phyloP scores from a whole-genome alignment of 257 asterid species.

The Solanum bulbocastanum region DNA sequence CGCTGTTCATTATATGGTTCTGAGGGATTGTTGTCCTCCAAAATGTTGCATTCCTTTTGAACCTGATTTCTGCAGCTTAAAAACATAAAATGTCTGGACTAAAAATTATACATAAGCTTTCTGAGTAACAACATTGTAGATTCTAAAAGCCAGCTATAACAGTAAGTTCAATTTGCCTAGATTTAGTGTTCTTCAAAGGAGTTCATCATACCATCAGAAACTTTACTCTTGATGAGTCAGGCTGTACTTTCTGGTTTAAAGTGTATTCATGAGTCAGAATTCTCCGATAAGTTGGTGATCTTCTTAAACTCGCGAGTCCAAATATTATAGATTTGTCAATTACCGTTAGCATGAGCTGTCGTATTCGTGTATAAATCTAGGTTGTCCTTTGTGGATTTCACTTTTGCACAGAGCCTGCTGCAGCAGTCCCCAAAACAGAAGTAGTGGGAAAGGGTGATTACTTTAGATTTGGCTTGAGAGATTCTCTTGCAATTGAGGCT shows the following conservation, averaged over 20 bases:
- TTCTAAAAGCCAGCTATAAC: not conserved
- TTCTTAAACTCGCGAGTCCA: not conserved
- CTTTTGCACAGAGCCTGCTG: constrained; percentile 61
- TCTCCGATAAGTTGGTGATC: not conserved
- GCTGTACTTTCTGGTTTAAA: not conserved
- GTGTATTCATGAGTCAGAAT: not conserved
- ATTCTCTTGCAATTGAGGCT: constrained; percentile 96
- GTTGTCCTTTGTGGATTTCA: constrained; percentile 1
- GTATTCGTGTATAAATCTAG: not conserved
- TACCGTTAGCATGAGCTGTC: not conserved
- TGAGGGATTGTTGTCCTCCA: not conserved
- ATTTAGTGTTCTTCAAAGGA: not conserved
- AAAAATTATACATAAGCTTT: not conserved
- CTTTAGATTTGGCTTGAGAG: constrained; percentile 94
- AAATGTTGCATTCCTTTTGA: not conserved
- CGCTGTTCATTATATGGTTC: not conserved
- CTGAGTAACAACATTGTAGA: not conserved
- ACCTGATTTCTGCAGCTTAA: not conserved
- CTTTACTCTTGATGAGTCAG: not conserved
- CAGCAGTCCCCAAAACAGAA: constrained; percentile 74
- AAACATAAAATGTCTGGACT: not conserved
- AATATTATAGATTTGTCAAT: not conserved
- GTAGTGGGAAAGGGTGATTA: constrained; percentile 87
- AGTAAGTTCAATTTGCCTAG: not conserved
- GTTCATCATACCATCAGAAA: not conserved